Percentiles rank a stretch among this genome's conserved stretches.
Conservation (phyloP, 768 basidiomycete genomes). For the Megacollybia marginata region DNA sequence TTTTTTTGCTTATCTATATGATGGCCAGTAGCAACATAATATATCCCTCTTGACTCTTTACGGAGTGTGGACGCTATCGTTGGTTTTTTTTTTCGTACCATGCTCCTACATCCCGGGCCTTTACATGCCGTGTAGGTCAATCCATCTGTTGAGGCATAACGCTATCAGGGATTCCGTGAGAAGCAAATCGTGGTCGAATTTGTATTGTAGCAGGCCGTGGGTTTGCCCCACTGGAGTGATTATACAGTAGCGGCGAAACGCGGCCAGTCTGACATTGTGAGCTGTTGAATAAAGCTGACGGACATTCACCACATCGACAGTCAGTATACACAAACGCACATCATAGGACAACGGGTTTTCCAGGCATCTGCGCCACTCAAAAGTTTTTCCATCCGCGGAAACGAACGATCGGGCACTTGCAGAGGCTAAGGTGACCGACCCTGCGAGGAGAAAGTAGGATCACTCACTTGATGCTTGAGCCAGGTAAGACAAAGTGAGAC, state of each 20-base stretch:
- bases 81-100: too few species aligned
- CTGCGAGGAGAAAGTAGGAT: slow-evolving; percentile 9
- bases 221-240: slow-evolving; percentile 55
- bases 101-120: neutral
- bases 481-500: slow-evolving; percentile 51
- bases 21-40: slow-evolving; percentile 5
- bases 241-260: slow-evolving; percentile 46
- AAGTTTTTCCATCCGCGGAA: slow-evolving; percentile 47
- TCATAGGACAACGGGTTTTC: slow-evolving; percentile 50
- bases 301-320: slow-evolving; percentile 1
- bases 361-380: slow-evolving; percentile 57
- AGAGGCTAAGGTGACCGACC: slow-evolving; percentile 9
- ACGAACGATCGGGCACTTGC: slow-evolving; percentile 54
- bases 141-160: slow-evolving; percentile 67
- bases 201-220: slow-evolving; percentile 57
- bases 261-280: slow-evolving; percentile 44
- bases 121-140: slow-evolving; percentile 51
- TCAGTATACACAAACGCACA: slow-evolving; percentile 29
- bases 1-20: slow-evolving; percentile 15
- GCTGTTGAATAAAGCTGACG: slow-evolving; percentile 36
- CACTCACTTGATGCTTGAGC: slow-evolving; percentile 42
- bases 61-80: too few species aligned
- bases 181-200: slow-evolving; percentile 52
- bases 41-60: slow-evolving; percentile 1
- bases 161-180: slow-evolving; percentile 59